Base-by-base conservation (phyloP, 2,329 filamentous ascomycete species). In the Trichoderma sp. region DNA sequence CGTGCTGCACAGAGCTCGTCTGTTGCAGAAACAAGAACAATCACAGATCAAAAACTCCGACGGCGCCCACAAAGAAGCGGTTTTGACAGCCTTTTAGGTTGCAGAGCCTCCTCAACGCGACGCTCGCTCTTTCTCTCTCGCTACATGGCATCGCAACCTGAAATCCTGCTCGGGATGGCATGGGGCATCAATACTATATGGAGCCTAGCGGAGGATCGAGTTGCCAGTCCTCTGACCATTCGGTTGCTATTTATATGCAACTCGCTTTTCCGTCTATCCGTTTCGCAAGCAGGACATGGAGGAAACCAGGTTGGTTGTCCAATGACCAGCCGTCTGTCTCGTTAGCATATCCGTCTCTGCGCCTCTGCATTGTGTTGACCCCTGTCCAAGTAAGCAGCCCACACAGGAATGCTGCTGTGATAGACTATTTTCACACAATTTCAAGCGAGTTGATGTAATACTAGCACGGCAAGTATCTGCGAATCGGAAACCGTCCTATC, bases 141-240 rank as follows among this genome's bases (percentile, higher is more conserved):
- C 15, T 30, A 39, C 34, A 39, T 39, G 9, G 58, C 3, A 51
- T 51, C 47, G 17, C 30, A 51, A 61, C 30, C 45, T 19, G 30
- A 43, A 51, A 50, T 26, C 21, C 19, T 34, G 34, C 14, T 51
- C 43, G 57, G 57, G 7, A 51, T 61, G 57, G 57, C 3, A 39
- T 39, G 34, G 45, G 28, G 26, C 44, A 51, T 21, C 24, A 9
- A 48, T 7, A 14, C 50, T 52, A n/a, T 15, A 34, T 52, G 10
- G 17, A 44, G 58, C 28, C 30, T 52, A 19, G 58, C 10, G 19
- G 45, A 59, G 19, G 44, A 39, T 12, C 44, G n/a, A 30, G 45
- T 43, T 48, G 56, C 56, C 56, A 59, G 30, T 26, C 21, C 58
- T 61, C 47, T 19, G 12, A 21, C 47, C n/a, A 61, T 61, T 34